Evolutionary conservation across 176 grass and related monocot genomes (phyloP).

Genomic region (Saccharum officinarum): DNA sequence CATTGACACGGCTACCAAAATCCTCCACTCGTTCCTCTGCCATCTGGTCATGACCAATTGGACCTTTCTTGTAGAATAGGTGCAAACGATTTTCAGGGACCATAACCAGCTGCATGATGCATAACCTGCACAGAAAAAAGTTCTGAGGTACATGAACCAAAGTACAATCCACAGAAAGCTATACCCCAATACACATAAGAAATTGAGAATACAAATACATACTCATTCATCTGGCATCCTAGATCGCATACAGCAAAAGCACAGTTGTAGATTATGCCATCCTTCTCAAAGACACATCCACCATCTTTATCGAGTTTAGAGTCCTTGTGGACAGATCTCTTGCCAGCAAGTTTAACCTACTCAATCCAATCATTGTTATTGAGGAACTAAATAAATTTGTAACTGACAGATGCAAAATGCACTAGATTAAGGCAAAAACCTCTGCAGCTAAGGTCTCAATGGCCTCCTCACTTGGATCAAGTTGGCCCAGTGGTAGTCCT

Average conservation of each 20-base stretch:
- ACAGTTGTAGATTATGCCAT: conserved; percentile 83
- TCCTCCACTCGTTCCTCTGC: conserved; percentile 80
- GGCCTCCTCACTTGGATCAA: conserved; percentile 64
- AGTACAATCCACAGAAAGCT: not conserved
- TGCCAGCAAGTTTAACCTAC: conserved; percentile 82
- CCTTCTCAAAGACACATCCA: conserved; percentile 64
- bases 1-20: conserved; percentile 53
- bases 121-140: conserved; percentile 46
- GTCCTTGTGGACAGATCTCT: conserved; percentile 66
- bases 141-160: not conserved
- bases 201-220: conserved; percentile 25
- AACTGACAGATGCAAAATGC: not conserved
- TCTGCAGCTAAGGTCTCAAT: conserved; percentile 66
- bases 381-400: not conserved
- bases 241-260: conserved; percentile 65
- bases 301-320: conserved; percentile 68
- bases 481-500: conserved; percentile 63
- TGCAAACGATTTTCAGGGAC: conserved; percentile 69
- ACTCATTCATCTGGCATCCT: conserved; percentile 57
- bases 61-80: conserved; percentile 79
- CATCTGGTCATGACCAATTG: conserved; percentile 64
- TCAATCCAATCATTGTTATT: not conserved
- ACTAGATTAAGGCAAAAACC: conserved; percentile 28
- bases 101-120: conserved; percentile 70
- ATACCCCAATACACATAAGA: not conserved